These are phyloP conservation scores for Scytalidium sp. DNA, from an alignment of 2,329 filamentous ascomycete genomes.

Conservation along the genomic window DNA sequence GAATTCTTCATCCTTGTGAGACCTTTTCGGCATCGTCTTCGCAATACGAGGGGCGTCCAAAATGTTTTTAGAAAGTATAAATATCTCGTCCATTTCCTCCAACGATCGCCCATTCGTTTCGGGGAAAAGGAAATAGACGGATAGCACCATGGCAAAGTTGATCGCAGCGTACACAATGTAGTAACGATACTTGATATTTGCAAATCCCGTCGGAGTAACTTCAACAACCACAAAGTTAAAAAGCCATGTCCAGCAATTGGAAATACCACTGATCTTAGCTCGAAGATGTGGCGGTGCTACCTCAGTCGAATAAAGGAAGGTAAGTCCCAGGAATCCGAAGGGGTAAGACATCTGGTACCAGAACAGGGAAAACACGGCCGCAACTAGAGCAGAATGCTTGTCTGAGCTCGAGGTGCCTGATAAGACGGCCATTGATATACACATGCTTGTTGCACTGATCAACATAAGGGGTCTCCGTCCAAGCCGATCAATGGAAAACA, in stretches of 20 bases:
- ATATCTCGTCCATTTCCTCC: conserved; percentile 63
- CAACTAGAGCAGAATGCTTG: neutral
- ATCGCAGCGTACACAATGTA: conserved; percentile 12
- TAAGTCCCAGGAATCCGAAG: conserved; percentile 7
- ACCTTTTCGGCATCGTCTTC: too few relatives aligned
- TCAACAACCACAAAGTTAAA: conserved; percentile 11
- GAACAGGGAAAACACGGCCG: conserved; percentile 7
- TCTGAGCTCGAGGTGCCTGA: conserved; percentile 27
- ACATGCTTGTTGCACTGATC: conserved; percentile 3
- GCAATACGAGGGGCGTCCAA: too few relatives aligned
- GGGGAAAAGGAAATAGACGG: conserved; percentile 69
- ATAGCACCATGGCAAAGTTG: neutral
- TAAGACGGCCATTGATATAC: conserved; percentile 1
- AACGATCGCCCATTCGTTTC: conserved; percentile 69
- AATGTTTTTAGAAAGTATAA: too few relatives aligned
- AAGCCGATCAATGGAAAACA: conserved; percentile 4
- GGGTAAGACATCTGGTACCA: conserved; percentile 7
- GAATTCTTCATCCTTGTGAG: too few relatives aligned
- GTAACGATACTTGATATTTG: conserved; percentile 7
- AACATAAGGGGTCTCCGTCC: conserved; percentile 7
- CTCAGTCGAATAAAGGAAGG: conserved; percentile 9
- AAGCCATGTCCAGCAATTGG: conserved; percentile 6
- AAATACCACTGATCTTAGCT: conserved; percentile 4
- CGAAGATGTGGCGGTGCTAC: conserved; percentile 8
- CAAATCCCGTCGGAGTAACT: conserved; percentile 9